phyloP scores from a whole-genome alignment of 129 eudicot species.

The Gnaphalium uliginosum region DNA sequence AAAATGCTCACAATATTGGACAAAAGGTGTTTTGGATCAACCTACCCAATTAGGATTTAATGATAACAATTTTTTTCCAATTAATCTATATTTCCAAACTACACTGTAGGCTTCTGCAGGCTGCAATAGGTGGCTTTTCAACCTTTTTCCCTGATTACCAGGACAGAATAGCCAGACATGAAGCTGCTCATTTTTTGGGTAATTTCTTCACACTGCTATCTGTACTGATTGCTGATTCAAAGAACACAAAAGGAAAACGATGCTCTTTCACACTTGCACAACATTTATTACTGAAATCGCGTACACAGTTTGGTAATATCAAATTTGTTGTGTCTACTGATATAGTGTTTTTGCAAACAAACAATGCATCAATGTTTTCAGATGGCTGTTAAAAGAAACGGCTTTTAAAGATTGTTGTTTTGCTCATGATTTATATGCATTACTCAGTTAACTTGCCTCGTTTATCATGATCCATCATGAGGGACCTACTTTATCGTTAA shows the following conservation, averaged over 20 bases:
- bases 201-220: constrained; percentile 22
- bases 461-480: too few relatives aligned
- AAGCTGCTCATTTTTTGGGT: constrained; percentile 98
- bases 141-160: constrained; percentile 86
- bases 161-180: constrained; percentile 94
- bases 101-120: constrained; percentile 92
- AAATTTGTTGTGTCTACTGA: not conserved
- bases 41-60: not conserved
- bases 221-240: constrained; percentile 3
- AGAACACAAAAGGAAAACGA: not conserved
- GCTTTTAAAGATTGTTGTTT: not conserved
- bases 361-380: not conserved
- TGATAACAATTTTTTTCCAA: constrained; percentile 2
- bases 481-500: too few relatives aligned
- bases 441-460: not conserved
- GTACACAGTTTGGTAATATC: not conserved
- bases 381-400: too few relatives aligned
- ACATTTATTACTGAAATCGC: not conserved
- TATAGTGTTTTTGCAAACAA: not conserved
- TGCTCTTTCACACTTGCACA: not conserved
- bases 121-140: constrained; percentile 82
- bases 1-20: not conserved
- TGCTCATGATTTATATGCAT: not conserved
- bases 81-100: constrained; percentile 24
- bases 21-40: not conserved